Percentiles rank a stretch among this genome's conserved stretches.
phyloP scores from a whole-genome alignment of 176 grass and related monocot genomes.

The Oryza meridionalis region DNA sequence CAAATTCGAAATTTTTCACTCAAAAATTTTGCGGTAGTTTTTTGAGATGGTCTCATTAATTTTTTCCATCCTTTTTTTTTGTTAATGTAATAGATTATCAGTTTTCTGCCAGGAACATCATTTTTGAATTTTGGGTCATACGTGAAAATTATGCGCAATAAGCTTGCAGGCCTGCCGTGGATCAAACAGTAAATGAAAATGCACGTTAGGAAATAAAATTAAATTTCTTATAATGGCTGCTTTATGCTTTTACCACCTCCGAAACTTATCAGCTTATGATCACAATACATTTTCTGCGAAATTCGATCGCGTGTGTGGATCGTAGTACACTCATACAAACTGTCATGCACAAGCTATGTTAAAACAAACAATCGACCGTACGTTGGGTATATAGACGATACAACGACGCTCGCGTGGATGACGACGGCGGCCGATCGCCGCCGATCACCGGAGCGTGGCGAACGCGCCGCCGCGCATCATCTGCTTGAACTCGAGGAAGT shows the following conservation, averaged over 20 bases:
- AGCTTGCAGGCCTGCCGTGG: too few species aligned
- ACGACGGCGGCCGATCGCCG: too few species aligned
- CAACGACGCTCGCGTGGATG: too few species aligned
- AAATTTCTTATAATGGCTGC: not conserved
- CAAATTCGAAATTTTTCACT: too few species aligned
- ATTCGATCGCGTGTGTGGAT: not conserved
- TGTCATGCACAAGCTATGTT: not conserved
- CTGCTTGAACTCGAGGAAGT: slow-evolving; percentile 78
- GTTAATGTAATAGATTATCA: too few species aligned
- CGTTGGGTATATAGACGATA: not conserved
- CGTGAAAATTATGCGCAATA: too few species aligned
- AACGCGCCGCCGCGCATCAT: slow-evolving; percentile 59
- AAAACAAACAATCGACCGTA: not conserved
- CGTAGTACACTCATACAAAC: not conserved
- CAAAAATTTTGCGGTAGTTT: too few species aligned
- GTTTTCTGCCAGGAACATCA: too few species aligned
- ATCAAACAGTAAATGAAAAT: not conserved
- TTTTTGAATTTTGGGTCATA: too few species aligned
- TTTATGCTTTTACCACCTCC: not conserved
- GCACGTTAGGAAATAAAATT: not conserved
- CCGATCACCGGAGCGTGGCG: not conserved
- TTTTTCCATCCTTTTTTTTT: too few species aligned
- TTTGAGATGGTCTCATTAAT: too few species aligned
- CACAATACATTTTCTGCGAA: not conserved
- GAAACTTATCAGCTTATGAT: not conserved